phyloP scores from a whole-genome alignment of 208 protist species.

The Trypanosoma avium region DNA sequence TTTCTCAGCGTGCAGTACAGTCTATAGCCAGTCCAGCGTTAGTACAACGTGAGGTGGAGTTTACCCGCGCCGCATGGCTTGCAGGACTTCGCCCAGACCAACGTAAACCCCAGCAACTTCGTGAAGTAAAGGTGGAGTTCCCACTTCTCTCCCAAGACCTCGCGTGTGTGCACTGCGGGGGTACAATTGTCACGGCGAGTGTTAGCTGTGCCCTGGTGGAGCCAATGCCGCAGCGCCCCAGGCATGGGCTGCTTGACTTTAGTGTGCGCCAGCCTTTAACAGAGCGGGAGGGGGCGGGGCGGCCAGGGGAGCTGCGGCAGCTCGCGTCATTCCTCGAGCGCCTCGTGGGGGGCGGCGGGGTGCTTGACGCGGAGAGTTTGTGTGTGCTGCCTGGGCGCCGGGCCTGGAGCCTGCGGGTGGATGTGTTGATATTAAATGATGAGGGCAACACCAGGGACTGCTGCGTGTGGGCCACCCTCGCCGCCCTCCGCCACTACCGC shows the following conservation, averaged over 20 bases:
- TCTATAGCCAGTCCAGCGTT: conserved; percentile 37
- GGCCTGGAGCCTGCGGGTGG: conserved; percentile 87
- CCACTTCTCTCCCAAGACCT: conserved; percentile 66
- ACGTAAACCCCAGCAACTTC: conserved; percentile 64
- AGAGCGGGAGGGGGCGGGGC: conserved; percentile 47
- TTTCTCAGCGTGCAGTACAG: conserved; percentile 6
- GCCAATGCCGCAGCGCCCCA: conserved; percentile 91
- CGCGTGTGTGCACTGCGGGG: conserved; percentile 86
- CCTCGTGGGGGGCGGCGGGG: conserved; percentile 78
- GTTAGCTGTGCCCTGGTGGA: conserved; percentile 92
- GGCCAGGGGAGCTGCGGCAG: conserved; percentile 32
- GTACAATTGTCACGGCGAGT: conserved; percentile 80
- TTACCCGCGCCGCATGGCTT: conserved; percentile 61
- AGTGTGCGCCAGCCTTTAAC: conserved; percentile 87
- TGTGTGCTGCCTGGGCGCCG: conserved; percentile 94
- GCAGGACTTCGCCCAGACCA: conserved; percentile 77
- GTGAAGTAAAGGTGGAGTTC: conserved; percentile 69
- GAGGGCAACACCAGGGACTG: conserved; percentile 93
- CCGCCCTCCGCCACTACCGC: conserved; percentile 91
- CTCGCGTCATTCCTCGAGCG: conserved; percentile 86
- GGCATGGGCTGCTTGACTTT: conserved; percentile 95
- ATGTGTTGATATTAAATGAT: conserved; percentile 93
- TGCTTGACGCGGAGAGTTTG: conserved; percentile 95
- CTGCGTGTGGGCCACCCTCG: conserved; percentile 83
- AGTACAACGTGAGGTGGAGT: conserved; percentile 58